Conservation (phyloP, 2,329 filamentous ascomycete species). For the Rhytidhysteron rufulum region DNA sequence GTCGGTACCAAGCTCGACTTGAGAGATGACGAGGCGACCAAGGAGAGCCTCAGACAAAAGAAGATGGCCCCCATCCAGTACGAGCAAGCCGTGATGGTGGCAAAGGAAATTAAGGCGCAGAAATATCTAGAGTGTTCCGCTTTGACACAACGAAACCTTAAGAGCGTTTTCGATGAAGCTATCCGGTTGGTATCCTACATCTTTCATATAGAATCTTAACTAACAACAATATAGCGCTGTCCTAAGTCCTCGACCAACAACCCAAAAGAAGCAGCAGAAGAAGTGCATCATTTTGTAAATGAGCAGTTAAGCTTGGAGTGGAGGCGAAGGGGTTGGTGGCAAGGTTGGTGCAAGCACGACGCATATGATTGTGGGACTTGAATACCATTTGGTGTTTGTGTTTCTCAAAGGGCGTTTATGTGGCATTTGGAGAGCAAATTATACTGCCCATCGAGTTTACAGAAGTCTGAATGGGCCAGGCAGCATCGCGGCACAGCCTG, state of each 20-base stretch:
- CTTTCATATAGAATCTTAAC: neutral
- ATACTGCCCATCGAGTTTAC: too few species aligned
- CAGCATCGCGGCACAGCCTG: neutral
- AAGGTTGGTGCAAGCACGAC: conserved; percentile 18
- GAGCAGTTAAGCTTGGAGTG: conserved; percentile 1
- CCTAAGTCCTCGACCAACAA: conserved; percentile 36
- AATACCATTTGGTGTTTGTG: conserved; percentile 13
- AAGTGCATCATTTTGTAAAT: conserved; percentile 27
- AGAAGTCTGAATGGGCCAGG: neutral
- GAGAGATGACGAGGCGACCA: conserved; percentile 79
- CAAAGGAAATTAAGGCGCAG: conserved; percentile 91
- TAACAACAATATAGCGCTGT: conserved; percentile 28
- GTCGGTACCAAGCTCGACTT: conserved; percentile 97
- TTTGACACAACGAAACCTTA: conserved; percentile 91
- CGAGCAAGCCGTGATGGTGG: conserved; percentile 81
- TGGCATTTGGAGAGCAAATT: too few species aligned
- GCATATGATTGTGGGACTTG: conserved; percentile 11
- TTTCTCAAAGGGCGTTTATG: conserved; percentile 4
- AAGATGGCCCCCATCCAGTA: conserved; percentile 97
- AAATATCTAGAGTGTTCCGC: conserved; percentile 99
- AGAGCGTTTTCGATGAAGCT: conserved; percentile 98
- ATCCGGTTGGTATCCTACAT: conserved; percentile 68
- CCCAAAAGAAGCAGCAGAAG: conserved; percentile 22
- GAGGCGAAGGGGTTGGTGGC: conserved; percentile 5
- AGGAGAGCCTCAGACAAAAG: conserved; percentile 80